A percentile compares a stretch with the other conserved stretches of the same genome.
phyloP scores from a whole-genome alignment of 2,329 filamentous ascomycete genomes.

The Blastomyces gilchristii region DNA sequence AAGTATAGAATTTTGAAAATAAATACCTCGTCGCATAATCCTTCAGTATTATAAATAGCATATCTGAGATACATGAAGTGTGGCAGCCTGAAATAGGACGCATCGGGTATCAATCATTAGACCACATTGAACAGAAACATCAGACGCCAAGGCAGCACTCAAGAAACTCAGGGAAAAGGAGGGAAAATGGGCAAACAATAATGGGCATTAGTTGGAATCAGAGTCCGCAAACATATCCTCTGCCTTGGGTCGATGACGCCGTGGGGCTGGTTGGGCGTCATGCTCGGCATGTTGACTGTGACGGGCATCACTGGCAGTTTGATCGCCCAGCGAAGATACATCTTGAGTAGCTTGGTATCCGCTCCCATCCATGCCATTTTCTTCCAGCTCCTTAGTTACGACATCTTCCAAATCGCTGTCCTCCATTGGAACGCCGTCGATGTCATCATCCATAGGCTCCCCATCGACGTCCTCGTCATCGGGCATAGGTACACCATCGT shows the following conservation, averaged over 20 bases:
- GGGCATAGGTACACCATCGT: conserved; percentile 23
- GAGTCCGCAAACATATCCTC: conserved; percentile 83
- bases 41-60: neutral
- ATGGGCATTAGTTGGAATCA: conserved; percentile 41
- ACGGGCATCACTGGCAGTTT: conserved; percentile 15
- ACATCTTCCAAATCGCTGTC: conserved; percentile 42
- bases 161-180: neutral
- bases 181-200: neutral
- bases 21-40: neutral
- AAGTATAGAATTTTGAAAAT: neutral
- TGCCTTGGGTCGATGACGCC: conserved; percentile 58
- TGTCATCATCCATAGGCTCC: conserved; percentile 32
- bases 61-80: neutral
- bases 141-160: neutral
- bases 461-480: conserved; percentile 38
- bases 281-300: conserved; percentile 20
- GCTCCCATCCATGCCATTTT: conserved; percentile 33
- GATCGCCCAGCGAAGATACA: conserved; percentile 16
- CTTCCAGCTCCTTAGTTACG: conserved; percentile 40
- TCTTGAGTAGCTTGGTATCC: conserved; percentile 29
- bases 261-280: conserved; percentile 26
- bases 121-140: conserved; percentile 4
- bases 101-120: conserved; percentile 5
- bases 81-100: neutral
- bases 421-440: conserved; percentile 39